phyloP scores from a whole-genome alignment of 768 basidiomycete genomes.

The Megacollybia marginata region DNA sequence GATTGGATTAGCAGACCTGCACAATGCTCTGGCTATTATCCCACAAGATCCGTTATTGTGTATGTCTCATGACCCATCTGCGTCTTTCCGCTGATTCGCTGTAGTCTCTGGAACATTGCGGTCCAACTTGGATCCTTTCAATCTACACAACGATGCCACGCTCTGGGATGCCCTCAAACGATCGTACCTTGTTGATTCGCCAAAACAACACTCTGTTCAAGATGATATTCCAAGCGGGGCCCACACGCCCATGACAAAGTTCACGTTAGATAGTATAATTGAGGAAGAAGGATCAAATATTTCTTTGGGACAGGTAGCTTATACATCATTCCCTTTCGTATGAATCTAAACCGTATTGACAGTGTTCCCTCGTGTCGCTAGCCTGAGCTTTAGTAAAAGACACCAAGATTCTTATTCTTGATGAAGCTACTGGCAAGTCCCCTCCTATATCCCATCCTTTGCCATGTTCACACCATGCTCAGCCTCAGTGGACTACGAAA shows the following conservation, averaged over 20 bases:
- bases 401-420: conserved; percentile 76
- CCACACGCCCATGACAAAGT: conserved; percentile 45
- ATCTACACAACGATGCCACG: conserved; percentile 67
- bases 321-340: not conserved
- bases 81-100: conserved; percentile 1
- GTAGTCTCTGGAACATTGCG: conserved; percentile 75
- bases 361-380: conserved; percentile 80
- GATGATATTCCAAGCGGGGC: conserved; percentile 32
- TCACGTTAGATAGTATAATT: conserved; percentile 75
- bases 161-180: conserved; percentile 87
- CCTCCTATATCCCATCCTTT: not conserved
- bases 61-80: conserved; percentile 17
- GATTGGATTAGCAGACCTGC: conserved; percentile 70
- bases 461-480: conserved; percentile 1
- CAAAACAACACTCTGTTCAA: conserved; percentile 18
- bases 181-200: conserved; percentile 67
- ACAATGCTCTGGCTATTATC: conserved; percentile 67
- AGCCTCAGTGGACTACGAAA: conserved; percentile 88
- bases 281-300: conserved; percentile 86
- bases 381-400: conserved; percentile 88
- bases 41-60: conserved; percentile 72
- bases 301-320: conserved; percentile 57
- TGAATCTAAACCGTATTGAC: not conserved
- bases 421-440: conserved; percentile 72
- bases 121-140: conserved; percentile 88